Evolutionary conservation across 768 basidiomycete genomes (phyloP), one percentile per base, ranked within the genome.

Genomic region (Tricholomella constricta): DNA sequence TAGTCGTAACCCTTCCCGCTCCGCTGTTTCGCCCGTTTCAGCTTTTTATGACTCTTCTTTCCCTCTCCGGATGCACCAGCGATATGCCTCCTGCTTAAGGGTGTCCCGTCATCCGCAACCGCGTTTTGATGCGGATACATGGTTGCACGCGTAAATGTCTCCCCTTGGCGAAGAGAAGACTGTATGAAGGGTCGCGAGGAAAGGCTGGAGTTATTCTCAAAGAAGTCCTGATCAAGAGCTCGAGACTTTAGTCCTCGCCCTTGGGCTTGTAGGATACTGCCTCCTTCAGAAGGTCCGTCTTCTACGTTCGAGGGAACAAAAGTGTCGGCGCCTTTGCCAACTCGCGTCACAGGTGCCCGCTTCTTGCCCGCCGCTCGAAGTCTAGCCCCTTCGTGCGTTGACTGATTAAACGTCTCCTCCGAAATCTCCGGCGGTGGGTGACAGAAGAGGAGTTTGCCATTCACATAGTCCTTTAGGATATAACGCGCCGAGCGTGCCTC

Each of bases 381-480:
- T 9, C 94, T 70, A 1, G 83, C 78, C 19, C 84, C 69, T 41
- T 83, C 76, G 49, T 88, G 82, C 11, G 85, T 88, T 42, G 79
- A 75, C 45, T 77, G 66, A 70, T 98, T 98, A 76, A 95, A 98
- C 1, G 74, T 74, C 43, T 81, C 77, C 26, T 86, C 80, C 1
- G 80, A 65, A 3, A 82, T 69, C 10, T 73, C 83, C 1, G 95
- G 93, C n/a, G 96, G 91, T 14, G 92, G 84, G 58, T 96, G 89
- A 59, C 91, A 94, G 68, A 82, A 98, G 8, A 98, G 78, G 0
- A 99, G 78, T 62, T 92, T 94, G 22, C 91, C 97, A 61, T 89
- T 94, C 55, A 98, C 94, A 64, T 95, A 99, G 72, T 99, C 97
- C 69, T 99, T 99, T 44, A 99, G 79, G 51, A 99, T 78, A 65